phyloP scores from a whole-genome alignment of 192 early-diverging fungal species.

The Irineochytrium annulatum region DNA sequence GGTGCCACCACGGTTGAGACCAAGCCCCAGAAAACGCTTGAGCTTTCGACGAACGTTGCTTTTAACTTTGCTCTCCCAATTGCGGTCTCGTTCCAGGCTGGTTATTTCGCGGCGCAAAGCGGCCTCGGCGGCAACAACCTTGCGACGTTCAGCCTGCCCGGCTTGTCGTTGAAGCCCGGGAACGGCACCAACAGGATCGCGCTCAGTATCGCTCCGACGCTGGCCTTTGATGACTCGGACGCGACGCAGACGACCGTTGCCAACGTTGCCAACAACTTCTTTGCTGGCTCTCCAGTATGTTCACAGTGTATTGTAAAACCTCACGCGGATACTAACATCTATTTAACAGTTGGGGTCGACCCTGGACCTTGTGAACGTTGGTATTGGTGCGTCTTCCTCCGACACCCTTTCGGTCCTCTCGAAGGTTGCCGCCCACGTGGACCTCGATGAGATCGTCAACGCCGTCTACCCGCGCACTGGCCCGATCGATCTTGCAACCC shows the following conservation, averaged over 20 bases:
- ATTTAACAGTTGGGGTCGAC: constrained; percentile 18
- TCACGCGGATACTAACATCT: constrained; percentile 2
- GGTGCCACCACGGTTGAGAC: constrained; percentile 16
- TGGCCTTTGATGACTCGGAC: constrained; percentile 23
- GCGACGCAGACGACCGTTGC: constrained; percentile 24
- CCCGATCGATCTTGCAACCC: constrained; percentile 5
- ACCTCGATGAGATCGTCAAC: neutral
- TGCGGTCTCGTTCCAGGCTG: constrained; percentile 16
- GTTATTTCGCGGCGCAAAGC: constrained; percentile 12
- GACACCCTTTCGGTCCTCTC: neutral
- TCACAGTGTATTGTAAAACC: neutral
- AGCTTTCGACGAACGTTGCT: constrained; percentile 19
- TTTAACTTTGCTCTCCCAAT: constrained; percentile 20
- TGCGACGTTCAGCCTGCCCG: constrained; percentile 8
- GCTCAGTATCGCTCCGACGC: constrained; percentile 21
- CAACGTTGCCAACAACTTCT: constrained; percentile 23
- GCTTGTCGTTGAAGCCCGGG: constrained; percentile 1
- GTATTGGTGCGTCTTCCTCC: constrained; percentile 17
- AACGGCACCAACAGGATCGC: constrained; percentile 7
- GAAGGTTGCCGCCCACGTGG: constrained; percentile 9
- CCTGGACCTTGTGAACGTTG: constrained; percentile 3
- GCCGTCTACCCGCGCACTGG: constrained; percentile 12
- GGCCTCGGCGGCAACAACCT: constrained; percentile 22
- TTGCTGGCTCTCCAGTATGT: constrained; percentile 10
- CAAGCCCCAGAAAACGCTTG: constrained; percentile 23